phyloP scores from a whole-genome alignment of 352 stramenopile genomes.

The Pythium folliculosum region DNA sequence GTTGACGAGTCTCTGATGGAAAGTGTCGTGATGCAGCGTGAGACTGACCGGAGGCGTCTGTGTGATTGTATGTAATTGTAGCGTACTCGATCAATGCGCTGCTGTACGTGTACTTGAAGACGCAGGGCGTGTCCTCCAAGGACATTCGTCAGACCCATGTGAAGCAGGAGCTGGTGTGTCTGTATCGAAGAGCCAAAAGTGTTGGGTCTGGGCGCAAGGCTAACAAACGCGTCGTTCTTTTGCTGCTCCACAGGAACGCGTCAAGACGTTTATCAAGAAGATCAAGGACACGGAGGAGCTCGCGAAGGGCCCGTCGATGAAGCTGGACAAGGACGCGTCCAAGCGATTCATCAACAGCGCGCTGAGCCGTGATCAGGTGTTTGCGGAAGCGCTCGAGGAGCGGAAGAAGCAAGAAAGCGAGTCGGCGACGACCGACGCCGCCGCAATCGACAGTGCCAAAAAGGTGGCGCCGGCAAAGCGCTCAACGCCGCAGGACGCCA shows the following conservation, averaged over 20 bases:
- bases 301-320: conserved; percentile 69
- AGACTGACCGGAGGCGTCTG: not conserved
- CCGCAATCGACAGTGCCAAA: conserved; percentile 18
- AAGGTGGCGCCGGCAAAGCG: conserved; percentile 21
- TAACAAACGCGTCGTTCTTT: not conserved
- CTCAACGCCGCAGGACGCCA: conserved; percentile 4
- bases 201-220: not conserved
- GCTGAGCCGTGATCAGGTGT: conserved; percentile 85
- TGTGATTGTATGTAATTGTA: conserved; percentile 24
- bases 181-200: not conserved
- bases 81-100: conserved; percentile 87
- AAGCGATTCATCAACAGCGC: conserved; percentile 86
- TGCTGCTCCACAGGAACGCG: conserved; percentile 53
- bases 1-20: not conserved
- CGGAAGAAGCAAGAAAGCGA: conserved; percentile 55
- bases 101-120: conserved; percentile 88
- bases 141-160: conserved; percentile 89
- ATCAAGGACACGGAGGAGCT: conserved; percentile 89
- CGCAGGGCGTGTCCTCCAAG: conserved; percentile 84
- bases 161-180: conserved; percentile 80
- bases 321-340: conserved; percentile 78
- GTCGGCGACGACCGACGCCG: conserved; percentile 40
- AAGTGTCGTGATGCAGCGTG: not conserved
- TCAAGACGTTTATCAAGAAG: conserved; percentile 89
- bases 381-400: conserved; percentile 64